These are phyloP conservation scores for Fusarium neocosmosporiellum DNA, from an alignment of 2,329 filamentous ascomycete genomes.

Conservation along the genomic window DNA sequence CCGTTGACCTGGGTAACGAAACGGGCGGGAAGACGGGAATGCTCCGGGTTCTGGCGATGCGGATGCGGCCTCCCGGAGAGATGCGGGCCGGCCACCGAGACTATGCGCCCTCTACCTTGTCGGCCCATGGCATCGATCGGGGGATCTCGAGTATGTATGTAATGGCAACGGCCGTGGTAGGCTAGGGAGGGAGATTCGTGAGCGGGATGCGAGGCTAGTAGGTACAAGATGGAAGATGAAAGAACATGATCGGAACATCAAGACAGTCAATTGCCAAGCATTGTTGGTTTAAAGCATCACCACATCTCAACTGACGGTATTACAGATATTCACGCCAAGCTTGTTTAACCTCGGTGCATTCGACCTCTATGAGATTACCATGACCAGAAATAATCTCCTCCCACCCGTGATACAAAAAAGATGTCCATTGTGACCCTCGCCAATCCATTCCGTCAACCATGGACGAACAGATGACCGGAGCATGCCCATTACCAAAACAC, in stretches of 20 bases:
- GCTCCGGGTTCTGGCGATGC: conserved; percentile 37
- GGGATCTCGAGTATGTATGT: neutral
- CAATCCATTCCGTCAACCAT: neutral
- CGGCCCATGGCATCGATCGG: conserved; percentile 2
- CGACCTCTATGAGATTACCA: conserved; percentile 7
- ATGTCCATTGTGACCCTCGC: neutral
- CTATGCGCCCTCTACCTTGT: conserved; percentile 14
- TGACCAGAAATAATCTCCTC: conserved; percentile 18
- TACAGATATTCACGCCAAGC: neutral
- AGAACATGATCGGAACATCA: conserved; percentile 7
- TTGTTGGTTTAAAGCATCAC: neutral
- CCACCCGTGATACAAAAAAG: neutral
- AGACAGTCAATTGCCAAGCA: neutral
- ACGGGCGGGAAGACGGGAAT: neutral
- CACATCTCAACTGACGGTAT: neutral
- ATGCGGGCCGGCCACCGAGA: conserved; percentile 25
- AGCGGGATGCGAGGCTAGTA: conserved; percentile 18
- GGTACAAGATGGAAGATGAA: conserved; percentile 7
- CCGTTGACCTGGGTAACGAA: conserved; percentile 24
- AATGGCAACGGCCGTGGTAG: conserved; percentile 3
- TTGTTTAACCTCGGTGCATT: conserved; percentile 5
- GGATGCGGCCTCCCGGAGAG: conserved; percentile 28
- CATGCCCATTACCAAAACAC: neutral
- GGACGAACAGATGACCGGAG: conserved; percentile 8
- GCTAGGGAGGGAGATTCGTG: neutral